Base-by-base conservation (phyloP, 176 grass and related monocot species). In the Aegilops speltoides region DNA sequence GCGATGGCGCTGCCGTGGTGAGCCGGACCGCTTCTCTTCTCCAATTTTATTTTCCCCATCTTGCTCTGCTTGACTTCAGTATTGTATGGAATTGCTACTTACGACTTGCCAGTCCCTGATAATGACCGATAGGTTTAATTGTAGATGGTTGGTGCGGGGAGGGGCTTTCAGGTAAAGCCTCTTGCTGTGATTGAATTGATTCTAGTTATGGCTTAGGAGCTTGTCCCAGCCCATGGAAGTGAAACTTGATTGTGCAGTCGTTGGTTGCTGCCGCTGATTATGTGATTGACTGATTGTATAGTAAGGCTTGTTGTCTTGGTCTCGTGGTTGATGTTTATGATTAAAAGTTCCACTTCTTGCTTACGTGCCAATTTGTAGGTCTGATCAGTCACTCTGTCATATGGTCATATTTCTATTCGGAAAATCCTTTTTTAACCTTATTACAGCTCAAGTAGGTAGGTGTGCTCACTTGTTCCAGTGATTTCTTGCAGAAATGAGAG, bases 1-100 rank as follows among this genome's bases (percentile, higher is more conserved):
- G 82, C 64, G 84, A 93, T 89, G 87, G 84, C 23, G 23, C 89
- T 26, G 20, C 40, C 1, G 20, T 73, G 84, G 93, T 98, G 89
- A 92, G 89, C n/a, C 38, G 5, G 14, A 77, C 26, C 61, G 14
- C 13, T 73, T 12, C 34, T 14, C 52, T 50, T 62, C 24, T 56
- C n/a, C 61, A 19, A 73, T 50, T 82, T 64, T 85, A 17, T 31
- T 41, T 25, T 26, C 20, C 8, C 67, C 28, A 1, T 68, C 72
- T 15, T 86, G 34, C 79, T 90, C 72, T 46, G 65, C 57, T 76
- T 73, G 32, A 12, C 68, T 82, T 32, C 59, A 38, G n/a, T 64
- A 20, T 29, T 56, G 24, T 57, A 16, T 15, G 34, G 20, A 25
- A 48, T 37, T 36, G 57, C 14, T 26, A 76, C 52, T n/a, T n/a